A percentile compares a stretch with the other conserved stretches of the same genome.
These are phyloP conservation scores for Phoma sp. DNA, from an alignment of 2,329 filamentous ascomycete species.

Conservation along the genomic window DNA sequence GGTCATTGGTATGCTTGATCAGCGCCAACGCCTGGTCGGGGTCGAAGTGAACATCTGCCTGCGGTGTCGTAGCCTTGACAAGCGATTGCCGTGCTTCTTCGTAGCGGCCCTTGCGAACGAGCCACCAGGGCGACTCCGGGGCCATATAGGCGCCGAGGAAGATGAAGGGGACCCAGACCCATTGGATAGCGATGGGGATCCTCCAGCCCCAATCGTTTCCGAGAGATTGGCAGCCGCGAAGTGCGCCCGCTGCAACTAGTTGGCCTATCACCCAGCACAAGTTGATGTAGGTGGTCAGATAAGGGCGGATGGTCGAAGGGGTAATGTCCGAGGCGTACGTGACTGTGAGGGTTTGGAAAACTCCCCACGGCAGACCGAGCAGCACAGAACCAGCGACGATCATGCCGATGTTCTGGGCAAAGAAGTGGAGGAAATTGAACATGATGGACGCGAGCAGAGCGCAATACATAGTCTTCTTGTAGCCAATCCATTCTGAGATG, in stretches of 20 bases:
- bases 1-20: conserved; percentile 62
- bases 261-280: conserved; percentile 72
- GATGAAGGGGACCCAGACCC: conserved; percentile 66
- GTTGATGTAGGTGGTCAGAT: conserved; percentile 66
- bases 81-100: conserved; percentile 54
- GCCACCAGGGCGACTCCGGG: conserved; percentile 59
- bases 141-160: conserved; percentile 43
- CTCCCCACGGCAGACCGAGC: conserved; percentile 50
- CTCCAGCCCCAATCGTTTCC: conserved; percentile 69
- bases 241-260: conserved; percentile 70
- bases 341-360: conserved; percentile 16
- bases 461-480: conserved; percentile 23
- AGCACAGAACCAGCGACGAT: conserved; percentile 62
- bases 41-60: conserved; percentile 32
- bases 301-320: conserved; percentile 67
- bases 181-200: conserved; percentile 70
- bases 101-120: conserved; percentile 52
- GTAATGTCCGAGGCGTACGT: conserved; percentile 58
- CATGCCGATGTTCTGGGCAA: conserved; percentile 45
- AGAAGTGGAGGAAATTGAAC: conserved; percentile 49
- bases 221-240: conserved; percentile 64
- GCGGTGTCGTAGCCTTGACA: conserved; percentile 53
- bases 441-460: conserved; percentile 12
- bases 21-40: conserved; percentile 57
- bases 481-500: conserved; percentile 19